Evolutionary conservation across 345 rosid genomes (phyloP).

Genomic region (Citrus unshiu): DNA sequence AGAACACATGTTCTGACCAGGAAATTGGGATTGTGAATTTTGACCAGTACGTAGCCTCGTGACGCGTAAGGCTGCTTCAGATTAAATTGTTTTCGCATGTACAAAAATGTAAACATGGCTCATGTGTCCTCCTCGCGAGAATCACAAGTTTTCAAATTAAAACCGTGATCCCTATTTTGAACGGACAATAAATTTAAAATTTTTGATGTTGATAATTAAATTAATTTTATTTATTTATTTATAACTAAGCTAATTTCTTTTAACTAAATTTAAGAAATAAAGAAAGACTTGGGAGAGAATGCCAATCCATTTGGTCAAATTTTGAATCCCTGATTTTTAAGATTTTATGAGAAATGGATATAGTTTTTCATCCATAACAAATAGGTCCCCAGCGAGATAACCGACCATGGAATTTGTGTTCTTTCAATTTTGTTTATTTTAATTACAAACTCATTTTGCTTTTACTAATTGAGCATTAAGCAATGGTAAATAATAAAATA

Average conservation of each 20-base stretch:
- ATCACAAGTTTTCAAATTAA: neutral
- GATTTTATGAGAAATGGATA: neutral
- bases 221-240: too few species aligned
- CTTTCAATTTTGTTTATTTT: too few species aligned
- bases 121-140: neutral
- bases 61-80: neutral
- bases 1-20: slow-evolving; percentile 4
- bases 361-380: neutral
- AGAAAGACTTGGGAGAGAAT: too few species aligned
- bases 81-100: neutral
- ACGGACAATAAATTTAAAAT: neutral
- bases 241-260: too few species aligned
- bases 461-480: too few species aligned
- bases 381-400: neutral
- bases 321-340: neutral
- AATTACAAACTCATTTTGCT: too few species aligned
- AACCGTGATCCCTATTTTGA: neutral
- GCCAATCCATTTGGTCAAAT: too few species aligned
- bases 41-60: neutral
- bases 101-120: neutral
- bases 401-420: too few species aligned
- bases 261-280: too few species aligned
- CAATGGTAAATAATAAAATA: too few species aligned
- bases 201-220: too few species aligned
- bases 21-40: neutral